phyloP scores from a whole-genome alignment of 1,284 basidiomycete genomes.

The Ceratobasidium sp. region DNA sequence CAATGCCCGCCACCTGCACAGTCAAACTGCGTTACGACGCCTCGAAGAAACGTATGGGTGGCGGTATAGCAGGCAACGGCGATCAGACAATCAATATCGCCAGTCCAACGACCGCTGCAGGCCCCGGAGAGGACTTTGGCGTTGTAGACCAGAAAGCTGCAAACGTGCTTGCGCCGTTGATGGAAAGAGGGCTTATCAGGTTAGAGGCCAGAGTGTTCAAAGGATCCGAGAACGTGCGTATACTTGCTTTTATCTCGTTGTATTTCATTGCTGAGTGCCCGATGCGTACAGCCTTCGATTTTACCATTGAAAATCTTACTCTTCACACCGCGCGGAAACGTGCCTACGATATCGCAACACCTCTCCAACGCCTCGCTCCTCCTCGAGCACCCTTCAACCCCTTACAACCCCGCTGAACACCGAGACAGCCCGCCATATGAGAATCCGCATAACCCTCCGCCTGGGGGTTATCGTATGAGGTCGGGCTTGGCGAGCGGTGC shows the following conservation, averaged over 20 bases:
- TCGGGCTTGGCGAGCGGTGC: constrained; percentile 56
- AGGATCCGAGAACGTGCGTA: constrained; percentile 54
- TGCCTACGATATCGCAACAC: constrained; percentile 82
- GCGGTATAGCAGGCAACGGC: constrained; percentile 65
- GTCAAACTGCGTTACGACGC: constrained; percentile 77
- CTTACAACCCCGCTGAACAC: constrained; percentile 70
- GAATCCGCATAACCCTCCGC: constrained; percentile 90
- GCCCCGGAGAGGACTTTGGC: constrained; percentile 76
- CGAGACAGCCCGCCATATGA: constrained; percentile 77
- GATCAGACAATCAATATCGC: constrained; percentile 86
- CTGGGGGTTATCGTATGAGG: constrained; percentile 70
- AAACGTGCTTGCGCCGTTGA: constrained; percentile 81
- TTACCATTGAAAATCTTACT: constrained; percentile 88
- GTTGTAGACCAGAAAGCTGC: constrained; percentile 89
- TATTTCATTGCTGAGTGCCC: constrained; percentile 2
- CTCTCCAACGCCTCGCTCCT: constrained; percentile 77
- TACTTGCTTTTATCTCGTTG: constrained; percentile 14
- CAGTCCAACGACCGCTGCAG: constrained; percentile 65
- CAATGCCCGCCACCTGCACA: constrained; percentile 53
- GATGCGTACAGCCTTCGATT: constrained; percentile 72
- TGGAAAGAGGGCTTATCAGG: constrained; percentile 84
- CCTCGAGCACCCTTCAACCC: constrained; percentile 80
- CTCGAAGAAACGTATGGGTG: constrained; percentile 64
- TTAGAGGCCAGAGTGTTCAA: constrained; percentile 74
- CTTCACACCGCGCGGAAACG: constrained; percentile 93